Evolutionary conservation across 2,329 filamentous ascomycete species (phyloP).

Genomic region (Ascochyta pisi): DNA sequence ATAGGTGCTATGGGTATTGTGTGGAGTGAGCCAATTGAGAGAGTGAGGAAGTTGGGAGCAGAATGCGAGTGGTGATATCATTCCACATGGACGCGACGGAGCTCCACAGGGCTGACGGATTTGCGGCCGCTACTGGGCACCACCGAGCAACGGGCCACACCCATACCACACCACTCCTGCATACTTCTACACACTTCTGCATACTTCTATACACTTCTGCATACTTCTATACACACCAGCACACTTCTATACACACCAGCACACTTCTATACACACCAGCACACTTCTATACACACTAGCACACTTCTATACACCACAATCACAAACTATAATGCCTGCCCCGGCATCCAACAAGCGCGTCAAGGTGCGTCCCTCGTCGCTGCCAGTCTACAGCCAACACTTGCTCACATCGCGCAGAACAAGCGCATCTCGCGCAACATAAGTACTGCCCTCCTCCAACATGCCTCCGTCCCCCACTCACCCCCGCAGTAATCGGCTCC

Average conservation of each 20-base stretch:
- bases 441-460: constrained; percentile 29
- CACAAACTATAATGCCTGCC: constrained; percentile 56
- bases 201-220: too few relatives aligned
- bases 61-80: constrained; percentile 46
- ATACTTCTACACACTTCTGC: too few relatives aligned
- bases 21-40: not conserved
- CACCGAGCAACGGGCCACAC: not conserved
- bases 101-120: constrained; percentile 33
- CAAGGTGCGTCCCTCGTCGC: constrained; percentile 32
- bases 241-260: too few relatives aligned
- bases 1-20: constrained; percentile 31
- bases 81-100: constrained; percentile 20
- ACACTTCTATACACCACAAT: not conserved
- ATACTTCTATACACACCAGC: too few relatives aligned
- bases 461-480: constrained; percentile 21
- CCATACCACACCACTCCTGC: too few relatives aligned
- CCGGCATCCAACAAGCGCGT: constrained; percentile 63
- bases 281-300: too few relatives aligned
- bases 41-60: constrained; percentile 7
- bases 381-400: not conserved
- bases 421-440: constrained; percentile 52
- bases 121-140: constrained; percentile 8
- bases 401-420: constrained; percentile 36
- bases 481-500: constrained; percentile 56
- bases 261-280: too few relatives aligned